Conservation (phyloP, 768 basidiomycete genomes). For the Kwoniella bestiolae region DNA sequence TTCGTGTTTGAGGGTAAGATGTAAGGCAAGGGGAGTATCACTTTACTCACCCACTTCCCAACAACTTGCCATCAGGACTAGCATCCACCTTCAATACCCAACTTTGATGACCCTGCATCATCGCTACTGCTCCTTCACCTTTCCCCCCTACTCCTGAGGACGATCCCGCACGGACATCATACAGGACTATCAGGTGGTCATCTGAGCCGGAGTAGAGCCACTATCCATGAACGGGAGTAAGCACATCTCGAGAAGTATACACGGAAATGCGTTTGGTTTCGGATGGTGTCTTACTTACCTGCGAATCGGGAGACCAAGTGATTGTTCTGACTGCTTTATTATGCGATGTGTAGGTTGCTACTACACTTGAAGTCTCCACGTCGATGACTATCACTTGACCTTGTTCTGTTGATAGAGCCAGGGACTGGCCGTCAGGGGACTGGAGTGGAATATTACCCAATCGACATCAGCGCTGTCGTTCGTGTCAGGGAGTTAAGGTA, state of each 20-base stretch:
- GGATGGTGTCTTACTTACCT: conserved; percentile 61
- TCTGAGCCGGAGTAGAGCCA: conserved; percentile 87
- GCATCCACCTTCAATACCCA: conserved; percentile 87
- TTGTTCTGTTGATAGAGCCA: conserved; percentile 80
- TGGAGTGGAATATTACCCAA: no score
- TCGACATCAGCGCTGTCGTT: no score
- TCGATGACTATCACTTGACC: conserved; percentile 91
- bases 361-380: conserved; percentile 68
- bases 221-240: conserved; percentile 59
- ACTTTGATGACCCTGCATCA: conserved; percentile 83
- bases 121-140: conserved; percentile 79
- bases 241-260: background rate
- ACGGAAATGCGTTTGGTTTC: background rate
- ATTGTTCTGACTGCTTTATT: conserved; percentile 86
- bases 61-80: conserved; percentile 77
- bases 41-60: conserved; percentile 73
- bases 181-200: conserved; percentile 85
- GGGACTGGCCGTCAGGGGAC: conserved; percentile 83
- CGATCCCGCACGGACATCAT: conserved; percentile 72
- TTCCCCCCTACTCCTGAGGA: conserved; percentile 63
- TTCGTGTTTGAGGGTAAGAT: no score
- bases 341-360: conserved; percentile 79
- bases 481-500: no score
- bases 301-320: conserved; percentile 87
- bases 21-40: no score